phyloP scores from a whole-genome alignment of 208 protist species.

The Wallacemonas sp. region DNA sequence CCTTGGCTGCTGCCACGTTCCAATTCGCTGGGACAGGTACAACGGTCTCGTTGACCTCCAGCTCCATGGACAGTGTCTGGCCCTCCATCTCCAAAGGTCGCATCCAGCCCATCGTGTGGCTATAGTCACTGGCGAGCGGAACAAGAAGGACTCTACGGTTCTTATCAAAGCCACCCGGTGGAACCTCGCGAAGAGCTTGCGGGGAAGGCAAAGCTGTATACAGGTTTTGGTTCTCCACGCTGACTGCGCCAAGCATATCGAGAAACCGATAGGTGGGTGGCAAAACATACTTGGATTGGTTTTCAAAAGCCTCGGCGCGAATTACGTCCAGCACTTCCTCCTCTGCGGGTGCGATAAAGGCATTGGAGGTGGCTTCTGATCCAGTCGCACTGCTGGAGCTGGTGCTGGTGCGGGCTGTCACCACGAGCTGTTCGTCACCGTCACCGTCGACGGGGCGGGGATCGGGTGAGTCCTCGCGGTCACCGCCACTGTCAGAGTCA shows the following conservation, averaged over 20 bases:
- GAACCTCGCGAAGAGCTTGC: conserved; percentile 32
- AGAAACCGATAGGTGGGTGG: conserved; percentile 68
- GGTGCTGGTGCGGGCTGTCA: no score
- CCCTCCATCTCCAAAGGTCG: conserved; percentile 56
- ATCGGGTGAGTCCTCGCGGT: neutral
- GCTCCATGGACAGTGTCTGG: conserved; percentile 43
- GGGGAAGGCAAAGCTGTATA: conserved; percentile 63
- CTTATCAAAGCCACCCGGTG: conserved; percentile 39
- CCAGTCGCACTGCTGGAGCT: neutral
- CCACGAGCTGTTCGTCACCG: neutral
- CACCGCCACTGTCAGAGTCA: no score
- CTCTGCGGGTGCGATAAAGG: conserved; percentile 43
- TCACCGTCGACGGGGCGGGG: neutral
- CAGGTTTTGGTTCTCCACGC: conserved; percentile 52
- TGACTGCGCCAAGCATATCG: conserved; percentile 75
- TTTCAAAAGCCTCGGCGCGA: conserved; percentile 73
- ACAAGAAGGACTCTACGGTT: conserved; percentile 69
- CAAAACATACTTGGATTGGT: conserved; percentile 45
- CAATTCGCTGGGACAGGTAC: conserved; percentile 54
- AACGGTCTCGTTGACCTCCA: conserved; percentile 57
- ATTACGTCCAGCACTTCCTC: conserved; percentile 55
- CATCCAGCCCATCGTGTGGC: conserved; percentile 75
- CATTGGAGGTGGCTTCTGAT: neutral
- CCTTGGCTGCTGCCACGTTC: conserved; percentile 59
- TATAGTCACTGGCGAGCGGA: conserved; percentile 55